Base-by-base conservation (phyloP, 306 rosid species). In the Pterocarpus macrocarpus region DNA sequence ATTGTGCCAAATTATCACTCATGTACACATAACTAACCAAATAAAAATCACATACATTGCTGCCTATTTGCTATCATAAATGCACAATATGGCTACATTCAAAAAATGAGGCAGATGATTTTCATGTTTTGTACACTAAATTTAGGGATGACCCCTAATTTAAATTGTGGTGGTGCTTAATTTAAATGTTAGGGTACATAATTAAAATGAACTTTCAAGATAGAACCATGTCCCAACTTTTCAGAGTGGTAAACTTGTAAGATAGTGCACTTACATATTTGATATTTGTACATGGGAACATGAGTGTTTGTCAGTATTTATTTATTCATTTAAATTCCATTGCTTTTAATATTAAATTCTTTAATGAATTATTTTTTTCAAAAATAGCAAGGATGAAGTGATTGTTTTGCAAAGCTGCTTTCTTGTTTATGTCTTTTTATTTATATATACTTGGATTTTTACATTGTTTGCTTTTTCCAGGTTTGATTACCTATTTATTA, bases 361-460 rank as follows among this genome's bases (percentile, higher is more conserved):
- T 65, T 53, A 73, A 50, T 56, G 41, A 64, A 66, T 55, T 7
- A 11, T 3, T 32, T 30, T 45, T 74, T 55, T 32, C 8, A 64
- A 38, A 71, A 73, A 55, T 15, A 12, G 22, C 56, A 32, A 36
- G 22, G 79, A 83, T 71, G 47, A 71, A 64, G 55, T 75, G 28
- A 61, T 45, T 68, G 69, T 50, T 64, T 53, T 22, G 28, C 28
- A 22, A 34, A 55, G n/a, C 14, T 63, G 8, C 41, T 50, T 61
- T 50, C 69, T 59, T 34, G 9, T 39, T 67, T 77, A 41, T 61
- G 44, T 43, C 73, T 80, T 72, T 55, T 36, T 34, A 66, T 47
- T 68, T 82, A 59, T 17, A 55, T 30, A 34, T 64, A 34, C 57
- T 47, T 71, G 22, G 63, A 43, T 73, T 75, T 80, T 72, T 61